These are phyloP conservation scores for Oryza rufipogon DNA, from an alignment of 176 grass and related monocot genomes.

Conservation along the genomic window DNA sequence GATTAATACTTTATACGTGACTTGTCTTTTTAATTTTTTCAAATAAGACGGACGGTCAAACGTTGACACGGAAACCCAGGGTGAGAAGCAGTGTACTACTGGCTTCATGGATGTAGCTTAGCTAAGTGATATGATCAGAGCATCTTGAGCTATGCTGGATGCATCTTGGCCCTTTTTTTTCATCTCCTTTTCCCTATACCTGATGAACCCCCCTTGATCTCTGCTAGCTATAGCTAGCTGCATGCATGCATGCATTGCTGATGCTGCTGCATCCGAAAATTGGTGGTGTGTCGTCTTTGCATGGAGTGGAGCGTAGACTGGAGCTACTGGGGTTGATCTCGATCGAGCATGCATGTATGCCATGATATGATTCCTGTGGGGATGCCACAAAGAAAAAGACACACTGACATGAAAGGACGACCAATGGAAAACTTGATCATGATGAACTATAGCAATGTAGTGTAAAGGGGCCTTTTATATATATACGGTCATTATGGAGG, in stretches of 20 bases:
- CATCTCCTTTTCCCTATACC: background rate
- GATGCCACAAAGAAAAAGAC: background rate
- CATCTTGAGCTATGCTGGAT: background rate
- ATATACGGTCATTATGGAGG: no score
- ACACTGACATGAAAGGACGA: background rate
- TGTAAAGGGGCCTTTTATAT: background rate
- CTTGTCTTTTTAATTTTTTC: no score
- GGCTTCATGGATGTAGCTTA: background rate
- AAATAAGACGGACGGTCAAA: no score
- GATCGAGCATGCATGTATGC: background rate
- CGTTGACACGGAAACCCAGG: background rate
- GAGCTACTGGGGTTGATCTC: background rate
- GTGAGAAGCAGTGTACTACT: background rate
- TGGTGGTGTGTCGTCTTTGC: background rate
- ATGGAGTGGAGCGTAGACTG: background rate
- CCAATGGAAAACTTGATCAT: background rate
- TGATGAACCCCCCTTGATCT: background rate
- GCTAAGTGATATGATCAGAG: background rate
- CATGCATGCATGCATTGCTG: background rate
- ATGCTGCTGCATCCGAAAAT: background rate
- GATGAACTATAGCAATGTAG: background rate
- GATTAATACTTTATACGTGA: no score
- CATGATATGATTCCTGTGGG: slow-evolving; percentile 5
- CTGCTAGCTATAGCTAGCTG: background rate
- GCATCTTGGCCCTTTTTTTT: background rate